Evolutionary conservation across 2,329 filamentous ascomycete genomes (phyloP).

Genomic region (Botrytis fragariae): DNA sequence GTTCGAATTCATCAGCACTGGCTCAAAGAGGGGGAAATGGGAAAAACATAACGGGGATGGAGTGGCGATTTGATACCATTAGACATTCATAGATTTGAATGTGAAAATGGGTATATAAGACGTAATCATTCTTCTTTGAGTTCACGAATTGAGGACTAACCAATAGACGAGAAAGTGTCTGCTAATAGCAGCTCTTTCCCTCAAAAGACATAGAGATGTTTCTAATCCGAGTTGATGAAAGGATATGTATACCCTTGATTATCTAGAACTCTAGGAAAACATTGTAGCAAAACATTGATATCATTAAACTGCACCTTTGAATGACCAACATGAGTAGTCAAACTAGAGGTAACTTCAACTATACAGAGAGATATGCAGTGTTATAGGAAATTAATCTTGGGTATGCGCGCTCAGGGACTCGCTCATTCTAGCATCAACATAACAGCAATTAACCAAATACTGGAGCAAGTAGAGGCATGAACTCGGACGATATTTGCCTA

Average conservation of each 20-base stretch:
- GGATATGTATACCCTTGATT: background rate
- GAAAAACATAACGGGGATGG: background rate
- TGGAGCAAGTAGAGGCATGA: background rate
- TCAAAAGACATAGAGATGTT: background rate
- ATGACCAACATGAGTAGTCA: background rate
- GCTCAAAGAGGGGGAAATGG: background rate
- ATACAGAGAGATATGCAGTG: background rate
- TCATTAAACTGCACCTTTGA: background rate
- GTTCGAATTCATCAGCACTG: background rate
- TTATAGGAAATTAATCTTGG: background rate
- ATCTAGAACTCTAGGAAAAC: background rate
- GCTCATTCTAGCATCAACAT: background rate
- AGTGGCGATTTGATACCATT: background rate
- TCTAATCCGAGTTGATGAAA: background rate
- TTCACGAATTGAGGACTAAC: background rate
- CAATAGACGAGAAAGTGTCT: background rate
- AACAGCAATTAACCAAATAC: background rate
- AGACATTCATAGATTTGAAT: background rate
- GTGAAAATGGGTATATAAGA: background rate
- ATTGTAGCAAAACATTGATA: background rate
- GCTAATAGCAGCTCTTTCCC: background rate
- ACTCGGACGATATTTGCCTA: background rate
- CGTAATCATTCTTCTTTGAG: background rate
- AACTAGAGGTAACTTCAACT: background rate
- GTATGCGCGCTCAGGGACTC: background rate